phyloP scores from a whole-genome alignment of 1,139 yeast genomes.

The Meyerozyma sp. region DNA sequence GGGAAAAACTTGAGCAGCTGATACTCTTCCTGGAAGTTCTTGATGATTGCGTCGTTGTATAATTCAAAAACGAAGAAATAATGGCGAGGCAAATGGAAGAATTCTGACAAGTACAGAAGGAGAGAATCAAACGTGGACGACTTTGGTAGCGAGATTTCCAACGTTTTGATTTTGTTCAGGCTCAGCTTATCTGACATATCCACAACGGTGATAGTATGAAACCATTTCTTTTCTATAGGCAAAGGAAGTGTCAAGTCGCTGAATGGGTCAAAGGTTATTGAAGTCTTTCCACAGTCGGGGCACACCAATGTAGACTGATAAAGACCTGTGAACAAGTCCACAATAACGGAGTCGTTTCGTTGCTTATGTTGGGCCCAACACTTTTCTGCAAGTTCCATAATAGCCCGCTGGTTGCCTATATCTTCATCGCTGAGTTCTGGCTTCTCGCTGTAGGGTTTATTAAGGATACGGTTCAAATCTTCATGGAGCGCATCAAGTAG shows the following conservation, averaged over 20 bases:
- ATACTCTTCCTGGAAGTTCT: constrained; percentile 59
- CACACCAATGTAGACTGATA: constrained; percentile 88
- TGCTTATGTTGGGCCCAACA: constrained; percentile 80
- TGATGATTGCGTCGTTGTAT: constrained; percentile 64
- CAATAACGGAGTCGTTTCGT: constrained; percentile 81
- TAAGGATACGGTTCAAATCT: constrained; percentile 75
- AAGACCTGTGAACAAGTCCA: constrained; percentile 84
- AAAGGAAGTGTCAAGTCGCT: constrained; percentile 87
- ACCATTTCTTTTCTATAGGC: constrained; percentile 76
- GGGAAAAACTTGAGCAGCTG: constrained; percentile 60
- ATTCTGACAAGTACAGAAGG: constrained; percentile 52
- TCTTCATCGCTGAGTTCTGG: constrained; percentile 72
- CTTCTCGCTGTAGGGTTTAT: constrained; percentile 85
- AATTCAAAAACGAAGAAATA: constrained; percentile 64
- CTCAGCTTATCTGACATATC: constrained; percentile 40
- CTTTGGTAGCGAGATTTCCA: constrained; percentile 70
- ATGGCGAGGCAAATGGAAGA: constrained; percentile 37
- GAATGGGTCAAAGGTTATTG: constrained; percentile 92
- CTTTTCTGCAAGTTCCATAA: constrained; percentile 57
- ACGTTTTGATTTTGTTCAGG: constrained; percentile 20
- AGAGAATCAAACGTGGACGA: constrained; percentile 63
- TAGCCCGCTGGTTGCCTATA: constrained; percentile 48
- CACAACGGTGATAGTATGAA: constrained; percentile 57
- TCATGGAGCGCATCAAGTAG: constrained; percentile 89
- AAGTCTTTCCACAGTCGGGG: constrained; percentile 75